Evolutionary conservation across 768 basidiomycete species (phyloP), one percentile per base, ranked within the genome.

Genomic region (Russula emetica): DNA sequence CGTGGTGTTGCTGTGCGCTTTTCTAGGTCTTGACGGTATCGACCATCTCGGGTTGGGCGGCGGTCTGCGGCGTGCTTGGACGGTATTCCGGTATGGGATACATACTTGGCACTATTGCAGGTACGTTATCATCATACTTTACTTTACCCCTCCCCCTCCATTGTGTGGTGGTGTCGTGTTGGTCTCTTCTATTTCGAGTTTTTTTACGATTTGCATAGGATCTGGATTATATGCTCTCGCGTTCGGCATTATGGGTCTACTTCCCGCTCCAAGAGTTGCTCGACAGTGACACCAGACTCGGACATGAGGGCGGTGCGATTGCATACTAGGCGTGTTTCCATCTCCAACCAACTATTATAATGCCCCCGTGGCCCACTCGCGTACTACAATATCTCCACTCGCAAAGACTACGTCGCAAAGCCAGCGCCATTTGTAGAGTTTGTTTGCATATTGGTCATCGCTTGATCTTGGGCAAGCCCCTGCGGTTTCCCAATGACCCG

Each of bases 231-330:
- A 91, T 68, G 83, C 83, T 9, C 77, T 90, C 47, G 77, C 77
- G 22, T 88, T 92, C 70, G 90, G 90, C n/a, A 72, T 90, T 40
- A 80, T 92, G 61, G 90, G 88, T 3, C 77, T 92, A 24, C 75
- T 91, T 57, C 87, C 88, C 16, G 81, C 82, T 28, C 88, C 88
- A 34, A 63, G 66, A 28, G 57, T 67, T 24, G 60, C 55, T 20
- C 62, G 67, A 2, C 52, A 56, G 60, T 61, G 59, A 65, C 38
- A 34, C 18, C 18, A 47, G 50, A 65, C 36, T 42, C n/a, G 49
- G 26, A n/a, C 26, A 13, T 38, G n/a, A 20, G 30, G 52, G 7
- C 24, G 13, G 28, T 22, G 42, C 42, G 26, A 3, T 40, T 34
- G 22, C 16, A 5, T 36, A 32, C 34, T 36, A 6, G 11, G 53